Base-by-base conservation (phyloP, 148 eudicot species). In the Rhododendron mucronatum region DNA sequence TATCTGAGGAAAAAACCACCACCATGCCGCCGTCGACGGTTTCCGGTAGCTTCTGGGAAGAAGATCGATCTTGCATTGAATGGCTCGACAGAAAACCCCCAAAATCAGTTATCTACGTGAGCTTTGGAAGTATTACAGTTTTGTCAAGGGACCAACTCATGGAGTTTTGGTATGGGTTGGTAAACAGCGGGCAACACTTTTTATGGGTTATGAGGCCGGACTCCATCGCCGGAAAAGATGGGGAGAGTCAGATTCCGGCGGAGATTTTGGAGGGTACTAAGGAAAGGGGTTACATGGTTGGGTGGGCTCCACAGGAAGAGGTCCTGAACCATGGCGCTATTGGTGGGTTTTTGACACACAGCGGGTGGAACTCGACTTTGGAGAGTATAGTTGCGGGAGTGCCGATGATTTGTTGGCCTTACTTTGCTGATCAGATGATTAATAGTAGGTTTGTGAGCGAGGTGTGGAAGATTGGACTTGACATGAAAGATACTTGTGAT, bases 401-500 rank as follows among this genome's bases (percentile, higher is more conserved):
- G 86, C 88, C 88, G 4, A 86, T 86, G 88, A 18, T 86, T 1
- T 88, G 88, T 28, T 88, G 90, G 86, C 82, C 88, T 2, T 69
- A 69, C 75, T 69, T 69, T 69, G 75, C 37, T 81, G 7, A n/a
- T 39, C 87, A 89, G n/a, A 63, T 4, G 14, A 61, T 80, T 0
- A 89, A 86, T 26, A 86, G 88, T 33, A 67, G 90, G 26, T 88
- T 88, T 55, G 84, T 88, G n/a, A 55, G 85, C 5, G 86, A 86
- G 57, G 85, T 84, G 15, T 89, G 90, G 88, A 89, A 84, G 57
- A 20, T 86, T 47, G 89, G 89, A 15, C 39, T 89, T 23, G 89
- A 89, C 26, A 89, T 87, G 85, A 89, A 89, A 47, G 88, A 88
- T 59, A 88, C 75, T 20, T 84, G 85, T 84, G 90, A 89, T 37